Evolutionary conservation across 208 protist species (phyloP), one percentile per base, ranked within the genome.

Genomic region (Kentomonas sorsogonicus): DNA sequence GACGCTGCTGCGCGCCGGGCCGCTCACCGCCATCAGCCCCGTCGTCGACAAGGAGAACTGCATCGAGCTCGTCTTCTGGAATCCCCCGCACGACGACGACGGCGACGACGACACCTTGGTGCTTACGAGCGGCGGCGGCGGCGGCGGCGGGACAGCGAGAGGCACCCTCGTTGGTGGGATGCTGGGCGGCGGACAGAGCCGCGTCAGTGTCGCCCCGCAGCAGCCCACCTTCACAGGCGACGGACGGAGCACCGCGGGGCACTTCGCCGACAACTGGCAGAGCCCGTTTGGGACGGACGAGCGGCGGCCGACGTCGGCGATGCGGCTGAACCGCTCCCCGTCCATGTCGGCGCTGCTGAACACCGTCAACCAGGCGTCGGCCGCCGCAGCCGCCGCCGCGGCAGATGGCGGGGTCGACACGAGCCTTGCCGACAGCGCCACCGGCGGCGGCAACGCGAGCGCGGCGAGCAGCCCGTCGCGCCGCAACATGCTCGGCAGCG

Each of bases 21-120:
- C 86, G 5, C 62, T 93, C 10, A 76, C 71, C 9, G 71, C 69
- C 20, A 69, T 78, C 57, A 82, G 79, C 39, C 65, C 60, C 25
- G 69, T 93, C 6, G 60, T 86, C 25, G 86, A 79, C 58, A 93
- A 89, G 74, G 72, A 81, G 48, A 77, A 88, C 73, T 93, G 86
- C 65, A 62, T 93, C 18, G 81, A 93, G 56, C 79, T 93, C 44
- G 69, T 89, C 27, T 93, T 93, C 30, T 76, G 75, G 56, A 79
- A 86, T 58, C 60, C 72, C 6, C 27, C 57, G 38, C 48, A 46
- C 48, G 39, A 59, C 58, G 59, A 60, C 46, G 41, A 68, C 57
- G 38, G 55, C 26, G 40, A 66, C 23, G 58, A 68, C 40, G 63
- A 78, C 60, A 60, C 47, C n/a, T 22, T 22, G 7, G n/a, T 18